Evolutionary conservation across 2,329 filamentous ascomycete species (phyloP), one percentile per base, ranked within the genome.

Genomic region (Trichoderma afroharzianum): DNA sequence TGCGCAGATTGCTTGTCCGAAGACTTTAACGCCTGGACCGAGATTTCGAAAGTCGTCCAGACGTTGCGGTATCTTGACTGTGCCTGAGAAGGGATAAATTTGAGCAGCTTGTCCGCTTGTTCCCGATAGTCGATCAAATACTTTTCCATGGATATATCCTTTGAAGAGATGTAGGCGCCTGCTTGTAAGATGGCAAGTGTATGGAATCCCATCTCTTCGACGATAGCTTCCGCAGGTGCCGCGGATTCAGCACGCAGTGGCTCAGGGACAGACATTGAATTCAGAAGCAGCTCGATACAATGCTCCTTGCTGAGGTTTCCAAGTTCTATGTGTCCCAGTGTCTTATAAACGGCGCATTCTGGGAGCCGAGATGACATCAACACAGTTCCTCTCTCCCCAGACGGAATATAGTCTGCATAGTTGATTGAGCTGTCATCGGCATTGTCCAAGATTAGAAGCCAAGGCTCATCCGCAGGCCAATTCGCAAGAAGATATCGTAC

Each of bases 151-250:
- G 61, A 53, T 6, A 62, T 47, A 18, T 21, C 1, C 15, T 21
- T 53, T 14, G 32, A 14, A 2, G 33, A 33, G 3, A 71, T 59
- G 14, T 66, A 71, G 3, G 69, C 62, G 3, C 62, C 69, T 15
- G 69, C 69, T 33, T 71, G 61, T 12, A 71, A 15, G 14, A 71
- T 32, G 4, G 69, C 69, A 58, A 71, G 61, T 9, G 69, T 71
- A 36, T 71, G 69, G 9, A 66, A 71, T 26, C 69, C 62, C 50
- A 71, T 21, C 30, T 66, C 61, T 47, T 59, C 47, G 4, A 62
- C 50, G 26, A 71, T 66, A 7, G 36, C 32, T 18, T 15, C 33
- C n/a, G 69, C 69, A 7, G 50, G 5, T 6, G 61, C 9, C 7
- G 14, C 15, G 4, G n/a, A 59, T n/a, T 59, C 47, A n/a, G 69